phyloP scores from a whole-genome alignment of 73 alveolate genomes.

The Blepharisma stoltei region DNA sequence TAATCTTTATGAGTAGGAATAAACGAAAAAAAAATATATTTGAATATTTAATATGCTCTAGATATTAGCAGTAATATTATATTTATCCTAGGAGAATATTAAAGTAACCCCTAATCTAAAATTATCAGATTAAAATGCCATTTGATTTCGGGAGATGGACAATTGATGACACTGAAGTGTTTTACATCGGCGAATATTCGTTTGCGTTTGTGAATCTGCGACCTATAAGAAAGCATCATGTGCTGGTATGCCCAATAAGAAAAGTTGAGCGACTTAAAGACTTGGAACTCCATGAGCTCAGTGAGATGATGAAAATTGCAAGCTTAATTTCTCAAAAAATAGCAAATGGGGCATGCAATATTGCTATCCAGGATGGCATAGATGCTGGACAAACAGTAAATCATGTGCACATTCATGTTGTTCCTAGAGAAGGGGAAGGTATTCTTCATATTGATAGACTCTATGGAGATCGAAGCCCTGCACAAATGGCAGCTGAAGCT shows the following conservation, averaged over 20 bases:
- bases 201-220: constrained; percentile 70
- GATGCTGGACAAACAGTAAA: constrained; percentile 83
- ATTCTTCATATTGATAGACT: not conserved
- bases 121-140: not conserved
- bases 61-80: too few relatives aligned
- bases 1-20: too few relatives aligned
- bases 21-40: too few relatives aligned
- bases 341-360: constrained; percentile 28
- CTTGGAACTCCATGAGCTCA: constrained; percentile 56
- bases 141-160: constrained; percentile 14
- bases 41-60: too few relatives aligned
- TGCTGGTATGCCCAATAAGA: constrained; percentile 69
- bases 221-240: constrained; percentile 74
- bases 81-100: too few relatives aligned
- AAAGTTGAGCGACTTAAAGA: constrained; percentile 56
- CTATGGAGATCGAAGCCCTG: too few relatives aligned
- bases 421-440: constrained; percentile 58
- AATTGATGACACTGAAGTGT: constrained; percentile 41
- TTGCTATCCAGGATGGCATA: constrained; percentile 70
- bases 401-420: constrained; percentile 75
- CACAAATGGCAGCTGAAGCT: too few relatives aligned
- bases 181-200: constrained; percentile 58
- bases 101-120: too few relatives aligned
- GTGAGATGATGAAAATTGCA: constrained; percentile 56
- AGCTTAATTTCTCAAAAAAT: constrained; percentile 34